phyloP scores from a whole-genome alignment of 305 asterid genomes.

The Solanum hybrid region DNA sequence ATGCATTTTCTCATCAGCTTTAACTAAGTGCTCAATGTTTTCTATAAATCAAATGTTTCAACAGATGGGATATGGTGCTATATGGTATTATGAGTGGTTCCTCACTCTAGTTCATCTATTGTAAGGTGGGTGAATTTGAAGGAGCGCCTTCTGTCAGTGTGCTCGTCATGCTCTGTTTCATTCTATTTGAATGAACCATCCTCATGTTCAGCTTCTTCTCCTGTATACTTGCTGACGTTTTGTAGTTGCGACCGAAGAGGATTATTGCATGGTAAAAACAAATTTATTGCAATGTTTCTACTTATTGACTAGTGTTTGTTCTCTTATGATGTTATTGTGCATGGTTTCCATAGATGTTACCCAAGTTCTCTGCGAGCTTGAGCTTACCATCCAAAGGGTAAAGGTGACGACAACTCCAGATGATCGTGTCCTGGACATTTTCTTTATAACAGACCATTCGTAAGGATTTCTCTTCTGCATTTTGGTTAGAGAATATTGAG shows the following conservation, averaged over 20 bases:
- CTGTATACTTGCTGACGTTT: conserved; percentile 53
- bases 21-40: not conserved
- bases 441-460: conserved; percentile 24
- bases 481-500: not conserved
- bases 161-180: conserved; percentile 48
- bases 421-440: conserved; percentile 53
- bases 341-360: conserved; percentile 53
- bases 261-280: conserved; percentile 55
- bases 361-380: conserved; percentile 62
- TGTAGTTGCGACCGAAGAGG: conserved; percentile 60
- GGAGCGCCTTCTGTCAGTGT: conserved; percentile 47
- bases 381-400: conserved; percentile 60
- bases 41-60: conserved; percentile 52
- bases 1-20: not conserved
- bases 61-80: conserved; percentile 92
- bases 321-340: conserved; percentile 4
- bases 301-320: not conserved
- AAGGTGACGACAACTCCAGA: conserved; percentile 89
- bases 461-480: not conserved
- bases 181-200: conserved; percentile 40
- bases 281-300: not conserved
- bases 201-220: conserved; percentile 26
- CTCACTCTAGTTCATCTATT: conserved; percentile 32
- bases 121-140: conserved; percentile 63
- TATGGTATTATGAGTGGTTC: conserved; percentile 59